Conservation (phyloP, 73 alveolate species). For the Tetrahymena borealis region DNA sequence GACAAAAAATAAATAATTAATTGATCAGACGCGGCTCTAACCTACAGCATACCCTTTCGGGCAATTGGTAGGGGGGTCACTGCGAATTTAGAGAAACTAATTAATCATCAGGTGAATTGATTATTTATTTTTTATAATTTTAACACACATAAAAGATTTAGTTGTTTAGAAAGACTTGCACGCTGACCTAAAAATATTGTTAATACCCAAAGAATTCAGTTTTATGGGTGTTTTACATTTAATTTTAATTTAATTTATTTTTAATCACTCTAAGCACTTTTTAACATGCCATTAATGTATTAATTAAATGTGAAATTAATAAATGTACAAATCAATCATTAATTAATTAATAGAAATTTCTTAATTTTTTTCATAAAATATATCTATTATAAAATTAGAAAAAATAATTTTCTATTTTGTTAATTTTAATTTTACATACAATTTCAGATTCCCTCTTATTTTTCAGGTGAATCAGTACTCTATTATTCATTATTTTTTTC, state of each 20-base stretch:
- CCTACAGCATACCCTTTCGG: conserved; percentile 5
- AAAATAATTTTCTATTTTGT: background rate
- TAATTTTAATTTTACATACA: too few species aligned
- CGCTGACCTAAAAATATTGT: background rate
- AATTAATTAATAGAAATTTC: background rate
- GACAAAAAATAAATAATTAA: background rate
- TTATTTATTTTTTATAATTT: background rate
- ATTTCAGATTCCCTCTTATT: too few species aligned
- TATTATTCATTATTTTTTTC: too few species aligned
- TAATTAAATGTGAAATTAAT: too few species aligned
- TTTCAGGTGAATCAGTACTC: too few species aligned
- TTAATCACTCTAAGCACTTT: background rate
- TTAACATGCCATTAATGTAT: too few species aligned
- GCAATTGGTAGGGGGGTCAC: conserved; percentile 4
- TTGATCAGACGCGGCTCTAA: conserved; percentile 3
- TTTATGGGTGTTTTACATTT: background rate
- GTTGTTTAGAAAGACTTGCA: background rate
- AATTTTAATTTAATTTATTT: background rate
- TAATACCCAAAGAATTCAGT: background rate
- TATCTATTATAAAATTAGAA: background rate
- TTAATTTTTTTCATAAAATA: background rate
- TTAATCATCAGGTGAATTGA: background rate
- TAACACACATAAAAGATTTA: background rate
- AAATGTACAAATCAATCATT: background rate
- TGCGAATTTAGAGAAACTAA: background rate